Evolutionary conservation across 192 early-diverging fungal genomes (phyloP), one percentile per base, ranked within the genome.

Genomic region (Phycomyces nitens): DNA sequence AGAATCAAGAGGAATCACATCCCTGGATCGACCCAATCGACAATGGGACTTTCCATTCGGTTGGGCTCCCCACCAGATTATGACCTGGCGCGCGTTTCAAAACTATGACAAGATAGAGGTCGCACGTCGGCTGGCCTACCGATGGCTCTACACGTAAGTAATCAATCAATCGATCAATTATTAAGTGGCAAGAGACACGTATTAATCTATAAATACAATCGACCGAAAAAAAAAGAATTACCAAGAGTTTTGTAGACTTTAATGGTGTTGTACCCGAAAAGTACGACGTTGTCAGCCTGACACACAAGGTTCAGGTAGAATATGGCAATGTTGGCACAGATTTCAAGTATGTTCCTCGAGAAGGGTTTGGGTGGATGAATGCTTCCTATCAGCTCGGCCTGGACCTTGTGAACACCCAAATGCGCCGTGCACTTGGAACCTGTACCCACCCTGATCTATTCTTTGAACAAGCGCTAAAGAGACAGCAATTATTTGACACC

Each of bases 321-420:
- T 97, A 97, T 61, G 95, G 95, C 24, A 95, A 97, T 69, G 94
- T 97, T 0, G 96, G 96, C 5, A 77, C 84, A 0, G 95, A 97
- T 67, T 97, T 97, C 81, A 90, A 93, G 74, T 91, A 82, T 72
- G 89, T 98, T 23, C 89, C 93, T 0, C 83, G 92, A 5, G 96
- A 98, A 79, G 96, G 96, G 14, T 98, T 98, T 76, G 96, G 96
- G 12, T 98, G 96, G 96, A 98, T 98, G 96, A 98, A 98, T 64
- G 91, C 95, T 10, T 88, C 84, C 22, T 88, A 88, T 74, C 89
- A 93, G 75, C 83, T 94, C 7, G 94, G 94, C 16, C 69, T 94
- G 40, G 81, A 77, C 1, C 91, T 91, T 60, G 73, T 96, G 54
- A 88, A 82, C 15, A 71, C 76, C 16, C 80, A 84, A 52, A 81